These are phyloP conservation scores for Porphyrellus cyaneotinctus DNA, from an alignment of 768 basidiomycete genomes.

Conservation along the genomic window DNA sequence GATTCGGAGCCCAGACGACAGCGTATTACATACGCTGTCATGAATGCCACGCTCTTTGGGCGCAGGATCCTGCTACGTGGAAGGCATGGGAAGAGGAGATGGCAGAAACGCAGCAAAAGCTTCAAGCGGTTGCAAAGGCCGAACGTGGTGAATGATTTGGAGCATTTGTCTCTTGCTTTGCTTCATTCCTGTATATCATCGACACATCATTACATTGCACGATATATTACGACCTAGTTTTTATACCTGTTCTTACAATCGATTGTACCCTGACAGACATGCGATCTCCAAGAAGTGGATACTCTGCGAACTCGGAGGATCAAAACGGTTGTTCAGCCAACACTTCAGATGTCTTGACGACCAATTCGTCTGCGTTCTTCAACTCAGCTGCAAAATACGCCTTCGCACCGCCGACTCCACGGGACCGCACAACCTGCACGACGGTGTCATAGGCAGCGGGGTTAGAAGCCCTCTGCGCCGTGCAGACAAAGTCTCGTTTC, in stretches of 20 bases:
- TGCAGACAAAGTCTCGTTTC: conserved; percentile 51
- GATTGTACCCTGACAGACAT: background rate
- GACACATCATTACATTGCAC: background rate
- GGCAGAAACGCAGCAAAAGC: conserved; percentile 33
- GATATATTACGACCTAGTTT: background rate
- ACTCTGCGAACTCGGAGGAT: background rate
- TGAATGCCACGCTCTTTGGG: conserved; percentile 41
- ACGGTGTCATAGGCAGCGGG: conserved; percentile 40
- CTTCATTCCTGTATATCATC: background rate
- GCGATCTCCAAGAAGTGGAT: background rate
- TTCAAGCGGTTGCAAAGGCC: conserved; percentile 18
- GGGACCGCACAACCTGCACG: conserved; percentile 34
- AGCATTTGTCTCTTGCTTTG: background rate
- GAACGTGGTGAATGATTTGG: background rate
- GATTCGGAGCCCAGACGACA: conserved; percentile 32
- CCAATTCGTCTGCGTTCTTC: conserved; percentile 41
- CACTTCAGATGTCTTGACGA: conserved; percentile 49
- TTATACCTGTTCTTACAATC: background rate
- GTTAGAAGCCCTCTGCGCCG: conserved; percentile 32
- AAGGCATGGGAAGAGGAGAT: conserved; percentile 44
- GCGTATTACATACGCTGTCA: conserved; percentile 51
- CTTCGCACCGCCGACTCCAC: conserved; percentile 42
- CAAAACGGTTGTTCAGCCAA: conserved; percentile 56
- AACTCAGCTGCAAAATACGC: conserved; percentile 56
- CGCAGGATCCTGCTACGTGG: conserved; percentile 34